Percentiles rank a stretch among this genome's conserved stretches.
Conservation (phyloP, 2,329 filamentous ascomycete genomes). For the Colletotrichum truncatum region DNA sequence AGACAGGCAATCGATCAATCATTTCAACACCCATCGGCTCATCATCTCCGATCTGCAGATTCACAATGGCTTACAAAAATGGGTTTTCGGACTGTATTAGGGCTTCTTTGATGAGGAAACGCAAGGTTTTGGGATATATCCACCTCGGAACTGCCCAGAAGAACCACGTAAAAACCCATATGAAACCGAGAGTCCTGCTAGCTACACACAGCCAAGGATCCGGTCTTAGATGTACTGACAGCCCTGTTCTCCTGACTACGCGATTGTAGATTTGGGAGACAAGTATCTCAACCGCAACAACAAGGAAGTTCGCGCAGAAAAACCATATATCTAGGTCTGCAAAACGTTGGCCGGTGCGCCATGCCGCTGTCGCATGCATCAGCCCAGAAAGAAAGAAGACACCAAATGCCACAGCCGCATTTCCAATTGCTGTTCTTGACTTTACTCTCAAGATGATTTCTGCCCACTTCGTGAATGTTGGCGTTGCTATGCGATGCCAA, state of each 20-base stretch:
- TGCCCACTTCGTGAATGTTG: constrained; percentile 3
- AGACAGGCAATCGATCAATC: too few species aligned
- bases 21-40: too few species aligned
- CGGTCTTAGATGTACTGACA: not conserved
- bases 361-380: constrained; percentile 49
- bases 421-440: not conserved
- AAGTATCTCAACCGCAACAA: not conserved
- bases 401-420: not conserved
- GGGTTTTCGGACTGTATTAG: not conserved
- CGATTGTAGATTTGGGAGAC: not conserved
- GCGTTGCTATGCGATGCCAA: constrained; percentile 21
- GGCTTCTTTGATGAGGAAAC: not conserved
- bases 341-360: not conserved
- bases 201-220: not conserved
- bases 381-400: constrained; percentile 46
- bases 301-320: constrained; percentile 2
- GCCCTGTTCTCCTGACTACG: not conserved
- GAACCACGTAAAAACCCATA: not conserved
- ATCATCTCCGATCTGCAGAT: too few species aligned
- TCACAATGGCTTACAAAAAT: too few species aligned
- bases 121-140: constrained; percentile 5
- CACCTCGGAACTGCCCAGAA: not conserved
- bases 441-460: not conserved
- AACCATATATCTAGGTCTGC: not conserved
- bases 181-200: not conserved